Conservation (phyloP, 108 stramenopile species). For the Stephanodiscus minutulus region DNA sequence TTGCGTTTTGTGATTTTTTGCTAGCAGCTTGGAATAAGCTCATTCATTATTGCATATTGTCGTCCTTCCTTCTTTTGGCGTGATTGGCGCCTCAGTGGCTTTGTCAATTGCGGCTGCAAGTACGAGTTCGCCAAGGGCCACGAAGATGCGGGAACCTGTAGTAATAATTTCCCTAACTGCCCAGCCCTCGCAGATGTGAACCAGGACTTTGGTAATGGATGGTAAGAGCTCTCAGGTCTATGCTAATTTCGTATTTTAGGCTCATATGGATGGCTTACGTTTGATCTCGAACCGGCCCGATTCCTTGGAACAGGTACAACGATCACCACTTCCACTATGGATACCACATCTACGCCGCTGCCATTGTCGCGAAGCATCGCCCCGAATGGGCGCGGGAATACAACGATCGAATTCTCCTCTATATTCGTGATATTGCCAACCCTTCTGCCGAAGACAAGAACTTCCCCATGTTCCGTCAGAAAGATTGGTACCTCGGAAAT, state of each 20-base stretch:
- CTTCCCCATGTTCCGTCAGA: conserved; percentile 91
- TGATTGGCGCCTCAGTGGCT: conserved; percentile 41
- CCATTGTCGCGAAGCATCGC: conserved; percentile 86
- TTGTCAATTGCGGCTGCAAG: conserved; percentile 91
- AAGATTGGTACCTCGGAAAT: conserved; percentile 88
- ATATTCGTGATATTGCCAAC: conserved; percentile 94
- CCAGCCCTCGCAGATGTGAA: conserved; percentile 86
- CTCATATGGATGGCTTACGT: not conserved
- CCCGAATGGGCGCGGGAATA: conserved; percentile 84
- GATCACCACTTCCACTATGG: conserved; percentile 94
- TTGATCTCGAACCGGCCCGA: conserved; percentile 10
- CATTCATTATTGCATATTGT: not conserved
- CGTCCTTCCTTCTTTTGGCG: not conserved
- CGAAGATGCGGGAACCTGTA: conserved; percentile 52
- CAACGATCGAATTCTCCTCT: conserved; percentile 79
- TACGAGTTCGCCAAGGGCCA: conserved; percentile 55
- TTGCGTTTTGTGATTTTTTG: not conserved
- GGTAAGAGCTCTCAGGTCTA: conserved; percentile 6
- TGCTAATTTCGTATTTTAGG: not conserved
- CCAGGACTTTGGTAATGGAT: conserved; percentile 88
- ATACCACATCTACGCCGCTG: conserved; percentile 91
- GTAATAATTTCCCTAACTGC: conserved; percentile 79
- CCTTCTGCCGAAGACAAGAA: conserved; percentile 76
- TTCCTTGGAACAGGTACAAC: conserved; percentile 70
- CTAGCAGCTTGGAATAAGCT: not conserved